A percentile compares a stretch with the other conserved stretches of the same genome.
phyloP scores from a whole-genome alignment of 1,284 basidiomycete genomes.

The Ganoderma sp. region DNA sequence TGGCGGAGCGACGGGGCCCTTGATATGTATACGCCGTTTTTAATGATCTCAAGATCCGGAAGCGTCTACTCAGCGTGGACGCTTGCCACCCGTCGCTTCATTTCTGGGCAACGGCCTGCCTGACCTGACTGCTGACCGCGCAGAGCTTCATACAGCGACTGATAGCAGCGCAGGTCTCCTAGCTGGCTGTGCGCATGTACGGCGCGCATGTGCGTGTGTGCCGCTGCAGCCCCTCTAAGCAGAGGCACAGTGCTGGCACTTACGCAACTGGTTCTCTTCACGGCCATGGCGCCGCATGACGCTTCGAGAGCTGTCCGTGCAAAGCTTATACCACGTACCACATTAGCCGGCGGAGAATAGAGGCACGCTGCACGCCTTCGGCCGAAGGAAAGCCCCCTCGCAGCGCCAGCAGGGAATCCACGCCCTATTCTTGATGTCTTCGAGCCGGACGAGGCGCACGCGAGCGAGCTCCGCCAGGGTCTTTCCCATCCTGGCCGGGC shows the following conservation, averaged over 20 bases:
- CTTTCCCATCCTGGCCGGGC: conserved; percentile 6
- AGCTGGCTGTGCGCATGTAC: not conserved
- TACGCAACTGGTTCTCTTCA: not conserved
- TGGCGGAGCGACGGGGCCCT: conserved; percentile 23
- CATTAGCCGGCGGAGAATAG: conserved; percentile 5
- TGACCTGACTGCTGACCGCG: conserved; percentile 7
- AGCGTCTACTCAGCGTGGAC: conserved; percentile 4
- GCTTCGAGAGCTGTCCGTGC: not conserved
- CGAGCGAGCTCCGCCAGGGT: conserved; percentile 13
- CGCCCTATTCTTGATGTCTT: conserved; percentile 2
- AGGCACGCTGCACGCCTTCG: conserved; percentile 10
- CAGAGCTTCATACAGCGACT: conserved; percentile 8
- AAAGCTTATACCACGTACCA: conserved; percentile 8
- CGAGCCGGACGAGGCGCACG: conserved; percentile 9
- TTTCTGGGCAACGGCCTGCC: not conserved
- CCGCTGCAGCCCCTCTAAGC: not conserved
- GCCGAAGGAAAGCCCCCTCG: not conserved
- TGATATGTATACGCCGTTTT: conserved; percentile 14
- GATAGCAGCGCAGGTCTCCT: not conserved
- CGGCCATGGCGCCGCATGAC: not conserved
- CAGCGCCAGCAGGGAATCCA: conserved; percentile 10
- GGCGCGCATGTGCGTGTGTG: conserved; percentile 4
- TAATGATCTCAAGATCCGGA: conserved; percentile 19
- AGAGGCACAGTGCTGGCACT: conserved; percentile 10
- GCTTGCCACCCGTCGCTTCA: not conserved